Conservation (phyloP, 2,329 filamentous ascomycete species). For the Colletotrichum chlorophyti region DNA sequence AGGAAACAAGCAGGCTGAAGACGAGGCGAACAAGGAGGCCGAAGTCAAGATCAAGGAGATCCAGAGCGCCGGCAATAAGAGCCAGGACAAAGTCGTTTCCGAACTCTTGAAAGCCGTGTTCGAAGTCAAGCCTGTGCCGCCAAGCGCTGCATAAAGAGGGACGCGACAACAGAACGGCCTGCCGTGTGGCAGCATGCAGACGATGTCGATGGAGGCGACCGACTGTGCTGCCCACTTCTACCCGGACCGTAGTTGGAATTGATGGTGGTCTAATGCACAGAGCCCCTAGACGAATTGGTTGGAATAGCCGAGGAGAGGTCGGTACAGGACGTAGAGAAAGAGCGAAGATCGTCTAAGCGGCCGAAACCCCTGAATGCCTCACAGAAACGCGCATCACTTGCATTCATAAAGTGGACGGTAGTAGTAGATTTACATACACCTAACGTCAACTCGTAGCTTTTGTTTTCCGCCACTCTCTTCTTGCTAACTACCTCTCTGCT, state of each 20-base stretch:
- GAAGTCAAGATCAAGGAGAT: slow-evolving; percentile 85
- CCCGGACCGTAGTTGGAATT: too few relatives aligned
- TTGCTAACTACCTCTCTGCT: too few relatives aligned
- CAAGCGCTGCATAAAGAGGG: slow-evolving; percentile 38
- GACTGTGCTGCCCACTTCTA: too few relatives aligned
- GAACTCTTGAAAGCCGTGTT: slow-evolving; percentile 87
- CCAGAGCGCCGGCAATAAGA: slow-evolving; percentile 78
- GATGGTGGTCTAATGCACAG: not conserved
- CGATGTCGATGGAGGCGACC: too few relatives aligned
- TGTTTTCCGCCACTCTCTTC: too few relatives aligned
- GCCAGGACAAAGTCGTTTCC: slow-evolving; percentile 79
- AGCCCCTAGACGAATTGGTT: not conserved
- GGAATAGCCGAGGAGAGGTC: not conserved
- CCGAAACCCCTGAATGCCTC: not conserved
- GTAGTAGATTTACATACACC: not conserved
- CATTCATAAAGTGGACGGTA: not conserved
- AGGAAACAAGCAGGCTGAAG: slow-evolving; percentile 82
- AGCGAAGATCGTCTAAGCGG: not conserved
- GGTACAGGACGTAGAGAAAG: not conserved
- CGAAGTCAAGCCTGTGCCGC: slow-evolving; percentile 75
- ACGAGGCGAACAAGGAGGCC: slow-evolving; percentile 79
- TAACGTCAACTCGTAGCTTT: not conserved
- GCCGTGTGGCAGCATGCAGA: not conserved
- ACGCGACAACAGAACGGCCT: not conserved
- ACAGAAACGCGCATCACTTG: not conserved